Conservation (phyloP, 441 rosid species). For the Bruguiera hainesii region DNA sequence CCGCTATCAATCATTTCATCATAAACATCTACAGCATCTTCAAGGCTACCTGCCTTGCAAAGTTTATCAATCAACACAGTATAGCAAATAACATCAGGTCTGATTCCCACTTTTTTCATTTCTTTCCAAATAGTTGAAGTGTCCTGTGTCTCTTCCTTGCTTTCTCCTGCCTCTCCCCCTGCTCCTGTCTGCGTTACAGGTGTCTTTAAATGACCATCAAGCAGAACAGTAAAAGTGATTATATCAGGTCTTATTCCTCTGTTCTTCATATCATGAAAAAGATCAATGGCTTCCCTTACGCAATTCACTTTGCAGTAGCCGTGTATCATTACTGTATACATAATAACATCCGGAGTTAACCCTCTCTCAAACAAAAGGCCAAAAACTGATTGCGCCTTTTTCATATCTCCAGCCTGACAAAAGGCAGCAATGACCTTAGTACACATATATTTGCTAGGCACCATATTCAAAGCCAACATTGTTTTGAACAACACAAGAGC, state of each 20-base stretch:
- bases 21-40: conserved; percentile 27
- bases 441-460: conserved; percentile 40
- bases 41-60: conserved; percentile 13
- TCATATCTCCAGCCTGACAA: conserved; percentile 37
- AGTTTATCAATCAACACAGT: conserved; percentile 29
- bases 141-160: conserved; percentile 15
- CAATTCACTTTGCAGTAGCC: conserved; percentile 48
- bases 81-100: conserved; percentile 48
- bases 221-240: conserved; percentile 51
- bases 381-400: conserved; percentile 43
- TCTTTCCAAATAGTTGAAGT: conserved; percentile 35
- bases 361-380: conserved; percentile 34
- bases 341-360: conserved; percentile 40
- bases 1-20: conserved; percentile 49
- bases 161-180: conserved; percentile 9
- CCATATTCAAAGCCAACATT: conserved; percentile 37
- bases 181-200: not conserved
- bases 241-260: conserved; percentile 61
- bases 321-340: conserved; percentile 60
- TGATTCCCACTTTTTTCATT: conserved; percentile 31
- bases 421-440: conserved; percentile 42
- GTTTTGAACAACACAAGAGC: conserved; percentile 34
- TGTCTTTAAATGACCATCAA: conserved; percentile 36
- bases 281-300: conserved; percentile 36
- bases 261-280: conserved; percentile 54